phyloP scores from a whole-genome alignment of 345 rosid genomes.

The Cochlearia excelsa region DNA sequence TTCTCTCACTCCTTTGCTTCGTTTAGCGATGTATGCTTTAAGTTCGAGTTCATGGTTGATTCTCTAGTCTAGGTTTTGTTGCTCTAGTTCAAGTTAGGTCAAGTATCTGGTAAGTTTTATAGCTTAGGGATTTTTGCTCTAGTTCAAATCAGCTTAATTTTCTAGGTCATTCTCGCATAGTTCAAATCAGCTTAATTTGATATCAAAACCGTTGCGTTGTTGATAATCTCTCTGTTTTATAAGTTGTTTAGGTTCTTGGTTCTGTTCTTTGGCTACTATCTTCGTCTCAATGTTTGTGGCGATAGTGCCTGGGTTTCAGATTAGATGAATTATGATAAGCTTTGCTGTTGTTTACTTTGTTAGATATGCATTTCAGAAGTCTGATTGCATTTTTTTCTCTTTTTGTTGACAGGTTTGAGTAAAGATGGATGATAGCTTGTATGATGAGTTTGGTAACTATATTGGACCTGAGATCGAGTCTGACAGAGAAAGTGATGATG shows the following conservation, averaged over 20 bases:
- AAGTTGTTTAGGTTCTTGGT: neutral
- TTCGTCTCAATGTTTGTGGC: neutral
- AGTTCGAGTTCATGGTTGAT: neutral
- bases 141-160: neutral
- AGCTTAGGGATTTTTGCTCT: neutral
- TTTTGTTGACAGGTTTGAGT: conserved; percentile 20
- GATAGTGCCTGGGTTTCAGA: neutral
- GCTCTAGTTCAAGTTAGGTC: neutral
- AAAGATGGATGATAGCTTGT: conserved; percentile 87
- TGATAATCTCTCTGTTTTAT: neutral
- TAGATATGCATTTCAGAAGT: neutral
- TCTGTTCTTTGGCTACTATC: neutral
- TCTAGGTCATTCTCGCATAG: neutral
- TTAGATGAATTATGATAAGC: too few species aligned
- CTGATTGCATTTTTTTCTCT: conserved; percentile 6
- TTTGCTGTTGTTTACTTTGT: conserved; percentile 14
- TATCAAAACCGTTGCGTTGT: neutral
- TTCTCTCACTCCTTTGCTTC: conserved; percentile 8
- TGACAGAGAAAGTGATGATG: conserved; percentile 70
- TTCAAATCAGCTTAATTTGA: neutral
- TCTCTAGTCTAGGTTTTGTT: conserved; percentile 16
- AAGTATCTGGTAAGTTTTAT: neutral
- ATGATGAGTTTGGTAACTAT: conserved; percentile 97
- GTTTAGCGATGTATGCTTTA: neutral
- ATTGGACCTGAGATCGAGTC: conserved; percentile 97